phyloP scores from a whole-genome alignment of 805 yeast genomes.

The Huiozyma sinensis region DNA sequence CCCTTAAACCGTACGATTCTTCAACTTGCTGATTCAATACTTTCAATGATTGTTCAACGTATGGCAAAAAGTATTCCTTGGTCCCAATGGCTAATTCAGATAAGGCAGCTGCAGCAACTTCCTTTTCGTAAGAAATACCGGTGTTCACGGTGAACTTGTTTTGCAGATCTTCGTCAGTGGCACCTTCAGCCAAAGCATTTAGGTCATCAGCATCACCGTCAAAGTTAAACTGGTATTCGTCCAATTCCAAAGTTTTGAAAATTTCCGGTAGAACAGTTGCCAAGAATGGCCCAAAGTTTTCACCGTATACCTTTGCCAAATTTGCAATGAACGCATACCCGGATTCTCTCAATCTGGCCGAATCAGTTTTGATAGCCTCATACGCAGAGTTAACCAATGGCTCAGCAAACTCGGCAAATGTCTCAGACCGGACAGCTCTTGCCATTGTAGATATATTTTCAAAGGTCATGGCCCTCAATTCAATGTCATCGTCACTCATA shows the following conservation, averaged over 20 bases:
- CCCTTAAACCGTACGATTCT: constrained; percentile 85
- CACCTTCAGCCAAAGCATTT: constrained; percentile 35
- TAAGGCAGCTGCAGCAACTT: constrained; percentile 84
- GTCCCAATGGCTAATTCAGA: constrained; percentile 85
- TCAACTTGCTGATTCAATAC: constrained; percentile 61
- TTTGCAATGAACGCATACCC: constrained; percentile 89
- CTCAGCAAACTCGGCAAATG: constrained; percentile 76
- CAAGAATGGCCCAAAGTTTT: constrained; percentile 79
- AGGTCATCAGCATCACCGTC: constrained; percentile 42
- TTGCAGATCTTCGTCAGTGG: constrained; percentile 50
- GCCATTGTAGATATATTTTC: constrained; percentile 94
- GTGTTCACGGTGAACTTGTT: constrained; percentile 81
- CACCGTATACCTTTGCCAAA: constrained; percentile 90
- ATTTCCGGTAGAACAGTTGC: constrained; percentile 75
- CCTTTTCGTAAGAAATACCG: constrained; percentile 92
- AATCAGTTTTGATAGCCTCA: constrained; percentile 61
- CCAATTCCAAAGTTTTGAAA: constrained; percentile 72
- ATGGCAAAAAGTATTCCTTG: constrained; percentile 66
- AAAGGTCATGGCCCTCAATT: constrained; percentile 81
- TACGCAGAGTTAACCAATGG: constrained; percentile 85
- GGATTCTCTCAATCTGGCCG: constrained; percentile 83
- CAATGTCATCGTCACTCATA: constrained; percentile 78
- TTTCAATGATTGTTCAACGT: constrained; percentile 58
- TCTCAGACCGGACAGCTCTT: constrained; percentile 87
- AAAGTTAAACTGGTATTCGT: constrained; percentile 62